phyloP scores from a whole-genome alignment of 2,329 filamentous ascomycete species.

The Xylaria arbuscula region DNA sequence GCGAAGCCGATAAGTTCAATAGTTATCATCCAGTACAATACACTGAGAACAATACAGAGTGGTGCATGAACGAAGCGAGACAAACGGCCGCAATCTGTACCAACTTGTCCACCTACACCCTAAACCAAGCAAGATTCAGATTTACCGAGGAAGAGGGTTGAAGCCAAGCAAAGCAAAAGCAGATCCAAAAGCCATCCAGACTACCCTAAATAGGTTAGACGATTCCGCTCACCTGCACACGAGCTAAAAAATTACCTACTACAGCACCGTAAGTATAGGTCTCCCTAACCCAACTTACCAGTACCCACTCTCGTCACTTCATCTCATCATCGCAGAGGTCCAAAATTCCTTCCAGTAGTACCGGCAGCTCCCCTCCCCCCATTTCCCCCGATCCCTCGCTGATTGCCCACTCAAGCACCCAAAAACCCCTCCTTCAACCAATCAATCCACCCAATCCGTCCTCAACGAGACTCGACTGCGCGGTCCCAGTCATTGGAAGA shows the following conservation, averaged over 20 bases:
- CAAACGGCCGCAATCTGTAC: background rate
- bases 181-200: background rate
- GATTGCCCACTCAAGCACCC: conserved; percentile 27
- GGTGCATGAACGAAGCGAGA: background rate
- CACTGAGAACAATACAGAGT: background rate
- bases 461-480: conserved; percentile 39
- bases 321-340: conserved; percentile 20
- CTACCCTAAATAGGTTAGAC: background rate
- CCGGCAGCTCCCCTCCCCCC: background rate
- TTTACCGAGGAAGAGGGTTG: background rate
- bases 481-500: conserved; percentile 41
- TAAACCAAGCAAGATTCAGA: no score
- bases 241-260: background rate
- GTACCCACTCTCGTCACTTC: background rate
- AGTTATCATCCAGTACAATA: background rate
- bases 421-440: conserved; percentile 43
- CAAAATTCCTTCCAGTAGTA: conserved; percentile 27
- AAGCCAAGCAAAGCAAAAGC: background rate
- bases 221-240: background rate
- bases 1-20: conserved; percentile 13
- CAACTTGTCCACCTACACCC: background rate
- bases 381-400: conserved; percentile 25
- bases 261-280: no score
- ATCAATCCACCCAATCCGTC: conserved; percentile 51
- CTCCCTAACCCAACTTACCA: background rate